These are phyloP conservation scores for Breviolum minutum DNA, from an alignment of 73 alveolate genomes.

Conservation along the genomic window DNA sequence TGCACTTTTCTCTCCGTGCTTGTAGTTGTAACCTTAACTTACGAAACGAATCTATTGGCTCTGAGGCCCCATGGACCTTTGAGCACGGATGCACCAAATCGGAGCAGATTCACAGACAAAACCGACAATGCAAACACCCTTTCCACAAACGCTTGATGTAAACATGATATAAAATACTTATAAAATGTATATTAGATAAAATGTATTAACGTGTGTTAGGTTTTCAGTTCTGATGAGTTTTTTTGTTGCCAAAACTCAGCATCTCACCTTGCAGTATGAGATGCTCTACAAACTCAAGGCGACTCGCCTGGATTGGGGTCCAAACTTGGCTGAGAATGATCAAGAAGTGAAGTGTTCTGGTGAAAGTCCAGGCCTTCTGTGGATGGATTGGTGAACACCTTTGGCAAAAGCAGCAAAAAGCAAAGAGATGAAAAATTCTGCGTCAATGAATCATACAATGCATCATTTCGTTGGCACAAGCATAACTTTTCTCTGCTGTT, in stretches of 20 bases:
- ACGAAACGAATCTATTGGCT: too few species aligned
- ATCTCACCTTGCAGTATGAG: slow-evolving; percentile 16
- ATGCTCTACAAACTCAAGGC: slow-evolving; percentile 61
- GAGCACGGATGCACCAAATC: too few species aligned
- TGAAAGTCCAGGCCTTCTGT: slow-evolving; percentile 8
- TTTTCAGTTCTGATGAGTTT: neutral
- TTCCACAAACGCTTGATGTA: too few species aligned
- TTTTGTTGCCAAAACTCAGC: neutral
- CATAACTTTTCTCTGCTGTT: too few species aligned
- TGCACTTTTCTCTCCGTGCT: too few species aligned
- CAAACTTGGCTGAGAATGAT: too few species aligned
- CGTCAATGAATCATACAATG: neutral
- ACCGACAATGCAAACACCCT: too few species aligned
- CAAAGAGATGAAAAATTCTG: neutral
- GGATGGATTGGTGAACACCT: slow-evolving; percentile 75
- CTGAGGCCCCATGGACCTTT: too few species aligned
- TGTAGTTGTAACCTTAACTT: too few species aligned
- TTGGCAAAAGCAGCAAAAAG: neutral
- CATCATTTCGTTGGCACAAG: neutral
- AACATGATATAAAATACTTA: too few species aligned
- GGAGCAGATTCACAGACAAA: too few species aligned
- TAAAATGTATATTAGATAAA: neutral
- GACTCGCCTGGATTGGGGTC: neutral
- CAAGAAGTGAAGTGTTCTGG: neutral
- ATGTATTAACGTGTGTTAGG: neutral